Conservation (phyloP, 163 green algal species). For the Trebouxiophyceae sp. region DNA sequence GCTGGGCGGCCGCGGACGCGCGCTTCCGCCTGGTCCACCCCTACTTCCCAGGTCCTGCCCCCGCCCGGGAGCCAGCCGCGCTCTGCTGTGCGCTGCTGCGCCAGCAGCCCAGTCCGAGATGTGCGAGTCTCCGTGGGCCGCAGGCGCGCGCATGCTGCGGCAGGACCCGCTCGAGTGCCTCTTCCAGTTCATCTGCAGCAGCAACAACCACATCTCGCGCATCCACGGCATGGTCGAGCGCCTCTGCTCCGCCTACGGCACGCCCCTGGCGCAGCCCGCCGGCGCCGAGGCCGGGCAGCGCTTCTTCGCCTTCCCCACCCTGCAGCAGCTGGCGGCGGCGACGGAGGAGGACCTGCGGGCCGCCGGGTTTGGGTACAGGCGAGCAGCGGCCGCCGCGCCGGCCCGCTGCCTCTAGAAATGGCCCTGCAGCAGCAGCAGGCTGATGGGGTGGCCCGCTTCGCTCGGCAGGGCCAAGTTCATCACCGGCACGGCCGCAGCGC, state of each 20-base stretch:
- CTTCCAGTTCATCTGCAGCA: slow-evolving; percentile 90
- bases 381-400: too few relatives aligned
- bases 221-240: slow-evolving; percentile 92
- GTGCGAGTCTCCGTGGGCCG: too few relatives aligned
- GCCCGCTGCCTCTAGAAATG: too few relatives aligned
- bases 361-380: slow-evolving; percentile 78
- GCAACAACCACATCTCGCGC: slow-evolving; percentile 95
- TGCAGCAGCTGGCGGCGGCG: slow-evolving; percentile 68
- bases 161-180: slow-evolving; percentile 91
- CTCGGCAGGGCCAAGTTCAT: slow-evolving; percentile 82
- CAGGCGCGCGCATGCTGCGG: slow-evolving; percentile 71
- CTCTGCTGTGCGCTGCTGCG: too few relatives aligned
- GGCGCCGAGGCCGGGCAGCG: slow-evolving; percentile 5
- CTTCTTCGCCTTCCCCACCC: slow-evolving; percentile 76
- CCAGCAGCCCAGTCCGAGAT: too few relatives aligned
- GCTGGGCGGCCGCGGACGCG: slow-evolving; percentile 44
- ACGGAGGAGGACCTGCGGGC: slow-evolving; percentile 73
- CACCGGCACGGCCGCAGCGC: slow-evolving; percentile 41
- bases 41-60: slow-evolving; percentile 42
- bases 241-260: slow-evolving; percentile 72
- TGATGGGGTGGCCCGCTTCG: too few relatives aligned
- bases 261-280: slow-evolving; percentile 14
- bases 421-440: too few relatives aligned
- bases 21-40: slow-evolving; percentile 46
- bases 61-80: too few relatives aligned